Evolutionary conservation across 192 early-diverging fungal genomes (phyloP).

Genomic region (Coemansia sp.): DNA sequence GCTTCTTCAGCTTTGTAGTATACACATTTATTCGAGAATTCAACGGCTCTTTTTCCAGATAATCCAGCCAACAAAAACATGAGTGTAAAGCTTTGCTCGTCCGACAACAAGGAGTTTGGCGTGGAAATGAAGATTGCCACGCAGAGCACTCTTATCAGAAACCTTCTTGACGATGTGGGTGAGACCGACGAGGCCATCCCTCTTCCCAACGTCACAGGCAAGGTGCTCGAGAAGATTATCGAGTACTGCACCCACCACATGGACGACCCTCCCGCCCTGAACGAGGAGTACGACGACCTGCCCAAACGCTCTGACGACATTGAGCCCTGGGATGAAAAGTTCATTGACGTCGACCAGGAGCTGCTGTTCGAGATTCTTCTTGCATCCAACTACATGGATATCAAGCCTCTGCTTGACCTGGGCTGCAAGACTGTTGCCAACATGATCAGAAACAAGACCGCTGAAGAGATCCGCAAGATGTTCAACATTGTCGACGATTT

Average conservation of each 20-base stretch:
- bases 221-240: conserved; percentile 79
- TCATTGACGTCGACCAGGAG: conserved; percentile 79
- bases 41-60: not conserved
- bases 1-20: not conserved
- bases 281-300: conserved; percentile 55
- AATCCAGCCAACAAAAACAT: conserved; percentile 13
- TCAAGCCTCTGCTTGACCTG: conserved; percentile 94
- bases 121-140: conserved; percentile 70
- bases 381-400: conserved; percentile 92
- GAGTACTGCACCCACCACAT: conserved; percentile 83
- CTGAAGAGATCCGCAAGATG: conserved; percentile 91
- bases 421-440: conserved; percentile 99
- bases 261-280: conserved; percentile 65
- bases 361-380: conserved; percentile 81
- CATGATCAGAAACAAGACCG: conserved; percentile 94
- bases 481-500: conserved; percentile 98
- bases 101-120: conserved; percentile 64
- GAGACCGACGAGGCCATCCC: conserved; percentile 71
- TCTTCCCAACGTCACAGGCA: conserved; percentile 74
- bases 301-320: conserved; percentile 73
- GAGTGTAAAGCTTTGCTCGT: conserved; percentile 63
- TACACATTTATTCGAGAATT: not conserved
- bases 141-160: conserved; percentile 77
- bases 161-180: conserved; percentile 80
- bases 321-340: conserved; percentile 79